Base-by-base conservation (phyloP, 192 early-diverging fungal species). In the Endogone sp. region DNA sequence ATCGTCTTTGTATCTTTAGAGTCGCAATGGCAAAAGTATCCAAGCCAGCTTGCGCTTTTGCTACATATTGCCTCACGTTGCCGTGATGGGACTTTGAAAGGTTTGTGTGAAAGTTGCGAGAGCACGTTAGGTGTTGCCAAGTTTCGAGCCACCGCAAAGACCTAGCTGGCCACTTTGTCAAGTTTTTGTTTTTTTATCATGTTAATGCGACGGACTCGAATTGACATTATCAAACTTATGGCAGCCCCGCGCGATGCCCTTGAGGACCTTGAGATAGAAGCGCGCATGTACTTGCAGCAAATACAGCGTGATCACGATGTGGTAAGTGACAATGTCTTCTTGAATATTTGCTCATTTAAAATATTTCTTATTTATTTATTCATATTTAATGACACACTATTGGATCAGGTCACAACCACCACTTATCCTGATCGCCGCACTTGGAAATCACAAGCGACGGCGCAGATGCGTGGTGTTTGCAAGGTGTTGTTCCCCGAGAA, bases 401-500 rank as follows among this genome's bases (percentile, higher is more conserved):
- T 23, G 8, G 26, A 27, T 64, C 27, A 66, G 65, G 61, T 68
- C n/a, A 61, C 67, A 2, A 32, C 67, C 28, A 60, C 27, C 1
- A 61, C 59, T 44, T 57, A 37, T 29, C 57, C 67, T 3, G 67
- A 68, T 30, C 67, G 67, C 22, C 57, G 44, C 4, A 56, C 57
- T 27, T 68, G 67, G 67, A 68, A 68, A 24, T n/a, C 27, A 20
- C 67, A 68, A 24, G 57, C 67, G 3, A 37, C 61, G 3, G 61
- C 57, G 58, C 67, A 68, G 25, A 68, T 68, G 67, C 58, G 61
- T 32, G 30, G 24, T 16, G 61, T 68, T 31, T 60, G 67, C 31
- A 68, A 68, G 32, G 44, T 68, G 28, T 25, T 68, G 20, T 68
- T 68, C 23, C 67, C 67, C 21, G 67, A 68, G 27, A 60, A 60